Evolutionary conservation across 495 filamentous ascomycete genomes (phyloP).

Genomic region (Talaromyces stipitatus): DNA sequence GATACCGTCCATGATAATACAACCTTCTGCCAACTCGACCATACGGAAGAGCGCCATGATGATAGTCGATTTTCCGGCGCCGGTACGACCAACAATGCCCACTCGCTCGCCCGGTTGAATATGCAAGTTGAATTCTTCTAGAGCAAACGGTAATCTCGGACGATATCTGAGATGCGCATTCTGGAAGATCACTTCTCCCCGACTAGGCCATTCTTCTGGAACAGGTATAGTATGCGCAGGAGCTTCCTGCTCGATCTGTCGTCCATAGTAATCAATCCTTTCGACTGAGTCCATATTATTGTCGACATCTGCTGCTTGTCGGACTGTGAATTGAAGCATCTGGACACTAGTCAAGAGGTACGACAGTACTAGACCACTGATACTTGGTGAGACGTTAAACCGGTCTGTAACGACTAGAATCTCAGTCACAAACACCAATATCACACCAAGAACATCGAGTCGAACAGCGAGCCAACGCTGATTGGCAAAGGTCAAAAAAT

Average conservation of each 20-base stretch:
- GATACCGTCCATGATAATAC: conserved; percentile 17
- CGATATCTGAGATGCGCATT: conserved; percentile 16
- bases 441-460: conserved; percentile 38
- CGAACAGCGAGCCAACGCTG: conserved; percentile 60
- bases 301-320: conserved; percentile 56
- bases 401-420: conserved; percentile 14
- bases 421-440: conserved; percentile 40
- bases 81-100: conserved; percentile 22
- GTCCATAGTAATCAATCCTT: conserved; percentile 54
- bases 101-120: conserved; percentile 13
- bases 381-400: conserved; percentile 21
- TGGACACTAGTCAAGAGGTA: conserved; percentile 16
- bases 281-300: conserved; percentile 66
- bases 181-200: conserved; percentile 14
- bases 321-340: conserved; percentile 51
- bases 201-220: conserved; percentile 14
- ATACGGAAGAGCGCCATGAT: conserved; percentile 18
- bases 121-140: conserved; percentile 12
- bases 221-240: conserved; percentile 5
- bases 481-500: conserved; percentile 56
- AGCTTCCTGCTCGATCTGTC: conserved; percentile 6
- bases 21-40: conserved; percentile 12
- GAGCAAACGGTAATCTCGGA: conserved; percentile 10
- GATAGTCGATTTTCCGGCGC: conserved; percentile 19
- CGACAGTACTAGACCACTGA: conserved; percentile 33